A percentile compares a stretch with the other conserved stretches of the same genome.
phyloP scores from a whole-genome alignment of 495 filamentous ascomycete species.

The Xylaria nigripes region DNA sequence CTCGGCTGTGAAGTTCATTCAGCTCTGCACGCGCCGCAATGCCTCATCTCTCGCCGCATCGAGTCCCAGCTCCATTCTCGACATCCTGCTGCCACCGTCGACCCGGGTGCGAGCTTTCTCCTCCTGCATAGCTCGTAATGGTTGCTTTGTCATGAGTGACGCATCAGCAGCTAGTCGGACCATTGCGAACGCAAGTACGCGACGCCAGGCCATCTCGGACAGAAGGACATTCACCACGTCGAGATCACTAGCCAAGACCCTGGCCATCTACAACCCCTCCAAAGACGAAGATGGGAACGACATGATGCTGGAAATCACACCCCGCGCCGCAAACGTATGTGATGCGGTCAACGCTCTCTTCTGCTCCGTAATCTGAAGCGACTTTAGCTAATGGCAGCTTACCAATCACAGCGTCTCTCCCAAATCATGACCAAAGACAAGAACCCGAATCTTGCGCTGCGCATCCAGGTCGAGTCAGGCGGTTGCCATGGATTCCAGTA shows the following conservation, averaged over 20 bases:
- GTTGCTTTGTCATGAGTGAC: neutral
- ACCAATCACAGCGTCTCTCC: constrained; percentile 50
- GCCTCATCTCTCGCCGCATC: constrained; percentile 3
- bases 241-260: constrained; percentile 24
- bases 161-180: constrained; percentile 6
- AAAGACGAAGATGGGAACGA: constrained; percentile 71
- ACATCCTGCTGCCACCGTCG: constrained; percentile 28
- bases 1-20: constrained; percentile 32
- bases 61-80: constrained; percentile 25
- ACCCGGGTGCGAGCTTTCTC: constrained; percentile 9
- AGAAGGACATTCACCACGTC: constrained; percentile 27
- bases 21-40: constrained; percentile 27
- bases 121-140: constrained; percentile 3
- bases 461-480: constrained; percentile 82
- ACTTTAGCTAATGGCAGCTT: neutral
- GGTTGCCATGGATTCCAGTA: constrained; percentile 99
- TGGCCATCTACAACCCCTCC: constrained; percentile 53
- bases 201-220: neutral
- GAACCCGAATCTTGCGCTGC: constrained; percentile 76
- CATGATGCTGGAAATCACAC: constrained; percentile 72
- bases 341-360: constrained; percentile 1
- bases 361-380: neutral
- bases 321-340: constrained; percentile 69
- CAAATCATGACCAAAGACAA: constrained; percentile 60
- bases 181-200: neutral